Evolutionary conservation across 2,329 filamentous ascomycete genomes (phyloP), one percentile per base, ranked within the genome.

Genomic region (Cercospora janseana): DNA sequence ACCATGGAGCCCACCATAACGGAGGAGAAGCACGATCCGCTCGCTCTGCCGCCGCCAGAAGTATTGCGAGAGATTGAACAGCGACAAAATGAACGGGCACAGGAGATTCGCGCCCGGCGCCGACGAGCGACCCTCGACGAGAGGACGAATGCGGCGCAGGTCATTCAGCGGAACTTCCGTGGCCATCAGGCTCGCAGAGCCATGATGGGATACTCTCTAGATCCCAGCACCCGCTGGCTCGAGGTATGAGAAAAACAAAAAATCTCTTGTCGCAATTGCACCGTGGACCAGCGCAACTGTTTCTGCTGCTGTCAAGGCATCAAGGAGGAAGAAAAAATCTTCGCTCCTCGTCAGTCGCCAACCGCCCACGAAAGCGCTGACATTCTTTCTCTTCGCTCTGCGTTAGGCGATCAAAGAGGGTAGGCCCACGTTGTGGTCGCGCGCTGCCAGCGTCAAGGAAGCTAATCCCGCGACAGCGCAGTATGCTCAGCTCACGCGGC

Each of bases 181-280:
- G 88, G 88, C 4, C 88, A 94, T 67, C 79, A 86, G 46, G 78
- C 81, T 41, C 79, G 88, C 34, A 74, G 88, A 40, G 83, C 88
- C 66, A 74, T 93, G 60, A 69, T 79, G 31, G 88, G 88, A 0
- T 74, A 85, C 57, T 79, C 79, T 1, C 66, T 94, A 26, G 79
- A 87, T 66, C 79, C 87, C n/a, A 80, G 76, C 23, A 82, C 83
- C 23, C 75, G 87, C 60, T 91, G 86, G 86, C 72, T 81, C 8
- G 81, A 87, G 62, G 85, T 87, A 56, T 71, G 67, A 49, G 26
- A 26, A 62, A n/a, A n/a, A n/a, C n/a, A n/a, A n/a, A n/a, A 18
- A 27, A 13, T 9, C 56, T 57, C 43, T 44, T 48, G 37, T 45
- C 44, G 49, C 44, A 24, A 21, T 15, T 10, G 21, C 31, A 10